Base-by-base conservation (phyloP, 495 filamentous ascomycete species). In the Paragyromitra xinjiangensis region DNA sequence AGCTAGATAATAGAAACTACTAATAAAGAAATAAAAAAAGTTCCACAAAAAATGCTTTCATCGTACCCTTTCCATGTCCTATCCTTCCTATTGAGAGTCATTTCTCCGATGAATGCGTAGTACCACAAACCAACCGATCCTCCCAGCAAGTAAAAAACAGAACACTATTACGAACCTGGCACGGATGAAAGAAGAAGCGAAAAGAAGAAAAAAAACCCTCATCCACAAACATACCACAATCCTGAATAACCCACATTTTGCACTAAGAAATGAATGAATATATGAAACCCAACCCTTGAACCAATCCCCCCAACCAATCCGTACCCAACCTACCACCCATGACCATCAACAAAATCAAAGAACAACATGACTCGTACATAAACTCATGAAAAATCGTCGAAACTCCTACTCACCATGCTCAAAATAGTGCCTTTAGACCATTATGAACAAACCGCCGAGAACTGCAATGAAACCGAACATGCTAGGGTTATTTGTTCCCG, bases 1-100 rank as follows among this genome's bases (percentile, higher is more conserved):
- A 34, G 22, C 69, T 71, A 71, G 22, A 64, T 71, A 71, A 71
- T 64, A 71, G 12, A 71, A 64, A 71, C 69, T 64, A 64, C 19
- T 22, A 73, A 66, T 66, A 66, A 58, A n/a, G 42, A 48, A 34
- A 73, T 37, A 65, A 42, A 29, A 29, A 24, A 71, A n/a, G 29
- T 64, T 55, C 37, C n/a, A 37, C 62, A 73, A 34, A 42, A 64
- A n/a, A 19, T 14, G 9, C 16, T 44, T 29, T 11, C 8, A 2
- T 29, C 64, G 16, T 34, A 22, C 12, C 45, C 45, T 12, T 34
- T 24, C 44, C 44, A 19, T 12, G 37, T 66, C 12, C 64, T 19
- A 50, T n/a, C 22, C 39, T 45, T 19, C 66, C 9, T 37, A 12
- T 16, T 34, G 16, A 53, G 59, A 55, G 58, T 0, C 45, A 53